A percentile compares a stretch with the other conserved stretches of the same genome.
phyloP scores from a whole-genome alignment of 495 filamentous ascomycete genomes.

The Podospora bellae-mahoneyi region DNA sequence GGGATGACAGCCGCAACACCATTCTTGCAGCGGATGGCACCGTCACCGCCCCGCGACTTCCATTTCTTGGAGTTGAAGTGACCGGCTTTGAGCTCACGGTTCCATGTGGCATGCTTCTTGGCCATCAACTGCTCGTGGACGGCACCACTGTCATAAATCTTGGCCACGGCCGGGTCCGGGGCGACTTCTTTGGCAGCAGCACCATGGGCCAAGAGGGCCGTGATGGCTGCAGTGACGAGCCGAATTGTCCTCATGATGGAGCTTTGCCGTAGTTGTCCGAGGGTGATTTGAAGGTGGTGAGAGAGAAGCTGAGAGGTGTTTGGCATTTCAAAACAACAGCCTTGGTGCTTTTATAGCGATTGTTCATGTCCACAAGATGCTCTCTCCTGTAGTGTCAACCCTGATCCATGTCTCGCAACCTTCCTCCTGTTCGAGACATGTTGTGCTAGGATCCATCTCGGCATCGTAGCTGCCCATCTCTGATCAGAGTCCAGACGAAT shows the following conservation, averaged over 20 bases:
- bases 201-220: slow-evolving; percentile 33
- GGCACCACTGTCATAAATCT: slow-evolving; percentile 42
- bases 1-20: slow-evolving; percentile 43
- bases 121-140: slow-evolving; percentile 47
- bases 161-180: slow-evolving; percentile 22
- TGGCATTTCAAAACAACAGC: neutral
- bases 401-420: no score
- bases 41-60: slow-evolving; percentile 28
- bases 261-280: neutral
- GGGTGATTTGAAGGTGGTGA: neutral
- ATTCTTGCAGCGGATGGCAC: slow-evolving; percentile 40
- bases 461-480: neutral
- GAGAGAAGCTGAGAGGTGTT: neutral
- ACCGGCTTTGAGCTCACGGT: neutral
- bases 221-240: slow-evolving; percentile 23
- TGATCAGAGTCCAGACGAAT: neutral
- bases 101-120: slow-evolving; percentile 34
- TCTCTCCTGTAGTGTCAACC: neutral
- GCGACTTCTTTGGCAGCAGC: slow-evolving; percentile 33
- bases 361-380: neutral
- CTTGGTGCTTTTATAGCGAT: neutral
- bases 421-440: neutral
- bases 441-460: neutral
- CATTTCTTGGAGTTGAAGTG: slow-evolving; percentile 23
- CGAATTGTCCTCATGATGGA: slow-evolving; percentile 10